These are phyloP conservation scores for Aschersonia sp. DNA, from an alignment of 2,329 filamentous ascomycete species.

Conservation along the genomic window DNA sequence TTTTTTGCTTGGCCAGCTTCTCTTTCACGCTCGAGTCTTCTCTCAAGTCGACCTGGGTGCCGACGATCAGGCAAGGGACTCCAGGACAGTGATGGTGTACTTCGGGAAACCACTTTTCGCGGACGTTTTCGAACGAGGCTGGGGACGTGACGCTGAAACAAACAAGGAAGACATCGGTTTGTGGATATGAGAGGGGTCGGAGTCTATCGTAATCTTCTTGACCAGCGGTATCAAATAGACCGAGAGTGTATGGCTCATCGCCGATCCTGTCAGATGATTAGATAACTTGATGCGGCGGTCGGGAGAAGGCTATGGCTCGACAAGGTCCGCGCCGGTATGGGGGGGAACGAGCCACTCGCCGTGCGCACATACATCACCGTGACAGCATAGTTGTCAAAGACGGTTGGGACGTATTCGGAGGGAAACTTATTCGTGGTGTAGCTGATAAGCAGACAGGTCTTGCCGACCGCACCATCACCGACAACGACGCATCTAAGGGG, in stretches of 20 bases:
- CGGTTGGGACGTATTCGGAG: constrained; percentile 97
- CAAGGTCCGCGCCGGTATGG: too few species aligned
- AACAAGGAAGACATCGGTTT: constrained; percentile 97
- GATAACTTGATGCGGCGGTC: neutral
- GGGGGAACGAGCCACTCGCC: neutral
- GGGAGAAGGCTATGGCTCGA: neutral
- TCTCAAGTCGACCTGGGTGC: constrained; percentile 91
- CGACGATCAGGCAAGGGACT: constrained; percentile 93
- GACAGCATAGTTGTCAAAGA: constrained; percentile 99
- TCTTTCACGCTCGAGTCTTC: constrained; percentile 78
- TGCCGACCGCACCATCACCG: constrained; percentile 97
- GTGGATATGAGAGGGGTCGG: constrained; percentile 89
- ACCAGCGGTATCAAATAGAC: constrained; percentile 94
- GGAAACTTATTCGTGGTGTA: constrained; percentile 99
- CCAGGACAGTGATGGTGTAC: constrained; percentile 98
- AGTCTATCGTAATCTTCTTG: constrained; percentile 99
- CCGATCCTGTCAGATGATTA: constrained; percentile 59
- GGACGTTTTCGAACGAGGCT: constrained; percentile 96
- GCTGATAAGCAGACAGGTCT: constrained; percentile 97
- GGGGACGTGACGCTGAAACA: constrained; percentile 98
- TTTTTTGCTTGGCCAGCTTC: constrained; percentile 91
- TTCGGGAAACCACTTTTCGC: constrained; percentile 98
- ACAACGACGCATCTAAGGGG: constrained; percentile 81
- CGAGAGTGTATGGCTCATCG: constrained; percentile 94
- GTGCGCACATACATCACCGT: constrained; percentile 81